Evolutionary conservation across 495 filamentous ascomycete species (phyloP).

Genomic region (Tricharina praecox): DNA sequence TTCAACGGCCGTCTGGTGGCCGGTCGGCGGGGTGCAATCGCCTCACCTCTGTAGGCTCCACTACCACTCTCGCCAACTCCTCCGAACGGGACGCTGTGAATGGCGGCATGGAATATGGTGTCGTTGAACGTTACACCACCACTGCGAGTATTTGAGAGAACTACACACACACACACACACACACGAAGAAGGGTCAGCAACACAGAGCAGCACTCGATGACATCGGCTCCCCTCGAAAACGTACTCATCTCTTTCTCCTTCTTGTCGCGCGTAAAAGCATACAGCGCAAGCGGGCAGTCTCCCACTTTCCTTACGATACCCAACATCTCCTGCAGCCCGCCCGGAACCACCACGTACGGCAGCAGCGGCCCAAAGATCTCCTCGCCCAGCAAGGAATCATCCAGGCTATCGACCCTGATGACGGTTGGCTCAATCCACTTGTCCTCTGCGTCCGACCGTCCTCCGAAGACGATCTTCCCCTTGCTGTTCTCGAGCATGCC

Average conservation of each 20-base stretch:
- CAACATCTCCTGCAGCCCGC: slow-evolving; percentile 60
- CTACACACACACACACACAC: too few species aligned
- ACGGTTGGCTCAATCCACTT: slow-evolving; percentile 77
- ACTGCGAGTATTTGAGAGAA: slow-evolving; percentile 29
- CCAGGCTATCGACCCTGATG: slow-evolving; percentile 33
- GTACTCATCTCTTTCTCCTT: slow-evolving; percentile 46
- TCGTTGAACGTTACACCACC: slow-evolving; percentile 74
- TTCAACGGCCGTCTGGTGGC: too few species aligned
- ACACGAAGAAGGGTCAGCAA: too few species aligned
- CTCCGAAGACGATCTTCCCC: slow-evolving; percentile 48
- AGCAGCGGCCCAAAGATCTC: slow-evolving; percentile 86
- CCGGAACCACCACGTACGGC: slow-evolving; percentile 54
- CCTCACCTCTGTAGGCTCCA: slow-evolving; percentile 63
- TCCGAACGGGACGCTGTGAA: slow-evolving; percentile 69
- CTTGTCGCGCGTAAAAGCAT: slow-evolving; percentile 63
- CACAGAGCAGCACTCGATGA: too few species aligned
- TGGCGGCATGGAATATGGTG: slow-evolving; percentile 57
- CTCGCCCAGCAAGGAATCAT: slow-evolving; percentile 56
- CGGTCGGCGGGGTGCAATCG: too few species aligned
- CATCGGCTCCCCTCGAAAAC: too few species aligned
- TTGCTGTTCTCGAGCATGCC: slow-evolving; percentile 65
- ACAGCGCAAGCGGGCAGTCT: slow-evolving; percentile 63
- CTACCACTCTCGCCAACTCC: slow-evolving; percentile 75
- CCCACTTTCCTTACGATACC: slow-evolving; percentile 50
- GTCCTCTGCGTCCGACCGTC: slow-evolving; percentile 31